Evolutionary conservation across 768 basidiomycete species (phyloP).

Genomic region (Macrolepiota albuminosa): DNA sequence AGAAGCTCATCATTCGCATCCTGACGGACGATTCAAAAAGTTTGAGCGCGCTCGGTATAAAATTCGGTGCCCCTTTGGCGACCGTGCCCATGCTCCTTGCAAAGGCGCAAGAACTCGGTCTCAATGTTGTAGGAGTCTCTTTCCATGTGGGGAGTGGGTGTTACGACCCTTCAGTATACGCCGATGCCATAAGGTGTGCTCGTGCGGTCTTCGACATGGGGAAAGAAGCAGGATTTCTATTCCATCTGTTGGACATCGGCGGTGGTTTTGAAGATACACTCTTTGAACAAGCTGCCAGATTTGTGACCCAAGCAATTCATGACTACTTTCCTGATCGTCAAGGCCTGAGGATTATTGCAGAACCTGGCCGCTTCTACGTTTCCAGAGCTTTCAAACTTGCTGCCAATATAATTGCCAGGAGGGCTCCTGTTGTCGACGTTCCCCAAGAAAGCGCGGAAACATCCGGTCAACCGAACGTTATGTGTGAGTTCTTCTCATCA

Average conservation of each 20-base stretch:
- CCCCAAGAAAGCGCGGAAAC: slow-evolving; percentile 23
- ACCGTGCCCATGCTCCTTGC: slow-evolving; percentile 75
- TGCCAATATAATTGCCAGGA: slow-evolving; percentile 87
- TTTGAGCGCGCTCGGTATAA: slow-evolving; percentile 87
- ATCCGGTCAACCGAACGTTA: slow-evolving; percentile 50
- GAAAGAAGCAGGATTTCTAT: slow-evolving; percentile 69
- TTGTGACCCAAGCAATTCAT: slow-evolving; percentile 70
- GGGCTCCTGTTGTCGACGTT: slow-evolving; percentile 47
- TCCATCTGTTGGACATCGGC: slow-evolving; percentile 87
- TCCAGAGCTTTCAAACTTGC: slow-evolving; percentile 90
- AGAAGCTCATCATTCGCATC: slow-evolving; percentile 90
- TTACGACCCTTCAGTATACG: slow-evolving; percentile 89
- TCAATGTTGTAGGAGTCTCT: slow-evolving; percentile 93
- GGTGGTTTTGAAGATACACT: slow-evolving; percentile 92
- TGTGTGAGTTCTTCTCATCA: slow-evolving; percentile 67
- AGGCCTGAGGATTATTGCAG: slow-evolving; percentile 84
- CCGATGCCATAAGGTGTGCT: slow-evolving; percentile 85
- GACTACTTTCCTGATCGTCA: slow-evolving; percentile 71
- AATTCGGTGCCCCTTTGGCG: slow-evolving; percentile 87
- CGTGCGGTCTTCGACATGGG: slow-evolving; percentile 87
- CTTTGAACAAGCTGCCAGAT: slow-evolving; percentile 74
- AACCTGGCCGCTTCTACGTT: slow-evolving; percentile 94
- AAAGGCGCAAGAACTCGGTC: slow-evolving; percentile 70
- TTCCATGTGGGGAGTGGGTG: slow-evolving; percentile 99
- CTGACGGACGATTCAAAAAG: slow-evolving; percentile 96